Percentiles rank a stretch among this genome's conserved stretches.
Evolutionary conservation across 345 rosid genomes (phyloP).

Genomic region (Hypericum androsaemum): DNA sequence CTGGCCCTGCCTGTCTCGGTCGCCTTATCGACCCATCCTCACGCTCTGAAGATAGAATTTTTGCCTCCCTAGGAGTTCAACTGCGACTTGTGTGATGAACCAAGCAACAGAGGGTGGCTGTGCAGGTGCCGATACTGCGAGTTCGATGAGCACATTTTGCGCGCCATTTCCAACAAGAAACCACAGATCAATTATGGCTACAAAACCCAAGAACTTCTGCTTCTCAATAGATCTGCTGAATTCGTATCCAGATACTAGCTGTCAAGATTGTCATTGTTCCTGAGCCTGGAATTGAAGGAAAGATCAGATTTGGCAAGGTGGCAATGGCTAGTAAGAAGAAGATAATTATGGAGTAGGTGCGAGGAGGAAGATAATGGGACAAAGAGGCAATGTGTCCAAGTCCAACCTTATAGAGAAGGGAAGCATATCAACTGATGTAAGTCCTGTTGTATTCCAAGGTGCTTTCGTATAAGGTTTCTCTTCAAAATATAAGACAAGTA

Average conservation of each 20-base stretch:
- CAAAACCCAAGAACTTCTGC: conserved; percentile 3
- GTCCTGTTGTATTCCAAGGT: no score
- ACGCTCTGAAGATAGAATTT: conserved; percentile 40
- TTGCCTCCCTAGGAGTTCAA: conserved; percentile 35
- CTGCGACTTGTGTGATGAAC: conserved; percentile 35
- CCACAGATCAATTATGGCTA: background rate
- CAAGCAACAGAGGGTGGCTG: no score
- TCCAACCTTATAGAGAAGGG: no score
- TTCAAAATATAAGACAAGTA: no score
- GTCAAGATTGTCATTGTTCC: background rate
- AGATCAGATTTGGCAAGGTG: background rate
- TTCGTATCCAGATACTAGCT: conserved; percentile 18
- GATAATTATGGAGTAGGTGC: no score
- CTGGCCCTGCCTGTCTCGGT: conserved; percentile 29
- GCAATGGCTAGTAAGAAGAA: conserved; percentile 1
- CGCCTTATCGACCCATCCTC: conserved; percentile 31
- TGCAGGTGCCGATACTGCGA: conserved; percentile 44
- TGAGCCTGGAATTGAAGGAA: conserved; percentile 13
- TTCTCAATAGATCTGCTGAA: conserved; percentile 38
- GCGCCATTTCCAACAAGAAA: conserved; percentile 25
- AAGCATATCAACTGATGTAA: no score
- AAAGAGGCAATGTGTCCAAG: no score
- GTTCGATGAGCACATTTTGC: conserved; percentile 37
- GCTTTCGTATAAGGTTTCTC: no score
- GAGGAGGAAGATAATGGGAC: no score